These are phyloP conservation scores for Strobilomyces confusus DNA, from an alignment of 768 basidiomycete species.

Conservation along the genomic window DNA sequence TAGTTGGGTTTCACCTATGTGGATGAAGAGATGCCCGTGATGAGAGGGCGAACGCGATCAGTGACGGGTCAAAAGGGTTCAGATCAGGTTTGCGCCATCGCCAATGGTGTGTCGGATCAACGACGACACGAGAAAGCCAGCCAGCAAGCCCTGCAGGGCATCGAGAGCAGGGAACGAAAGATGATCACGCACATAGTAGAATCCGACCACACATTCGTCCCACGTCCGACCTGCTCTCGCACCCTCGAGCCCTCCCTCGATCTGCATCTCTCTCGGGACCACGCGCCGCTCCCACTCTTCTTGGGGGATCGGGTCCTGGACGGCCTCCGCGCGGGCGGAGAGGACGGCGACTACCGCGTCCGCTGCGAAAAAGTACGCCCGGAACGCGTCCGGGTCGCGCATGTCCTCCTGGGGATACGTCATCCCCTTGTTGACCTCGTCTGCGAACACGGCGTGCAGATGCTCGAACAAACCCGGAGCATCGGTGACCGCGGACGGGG, in stretches of 20 bases:
- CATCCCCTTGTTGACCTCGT: slow-evolving; percentile 67
- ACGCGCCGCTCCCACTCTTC: background rate
- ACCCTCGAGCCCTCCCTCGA: slow-evolving; percentile 34
- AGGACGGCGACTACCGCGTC: slow-evolving; percentile 71
- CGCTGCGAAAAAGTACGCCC: slow-evolving; percentile 71
- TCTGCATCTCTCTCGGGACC: slow-evolving; percentile 14
- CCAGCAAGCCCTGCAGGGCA: background rate
- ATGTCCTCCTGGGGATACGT: slow-evolving; percentile 85
- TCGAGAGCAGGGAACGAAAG: background rate
- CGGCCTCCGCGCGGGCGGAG: background rate
- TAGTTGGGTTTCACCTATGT: slow-evolving; percentile 79
- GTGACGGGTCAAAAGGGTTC: background rate
- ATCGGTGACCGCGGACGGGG: slow-evolving; percentile 21
- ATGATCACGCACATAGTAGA: slow-evolving; percentile 61
- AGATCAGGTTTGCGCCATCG: background rate
- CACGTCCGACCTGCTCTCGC: slow-evolving; percentile 52
- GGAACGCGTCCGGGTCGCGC: slow-evolving; percentile 52
- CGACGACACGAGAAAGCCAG: no score
- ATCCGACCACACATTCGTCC: slow-evolving; percentile 70
- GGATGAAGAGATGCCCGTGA: background rate
- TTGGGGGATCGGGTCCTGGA: background rate
- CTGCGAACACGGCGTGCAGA: slow-evolving; percentile 60
- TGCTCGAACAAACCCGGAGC: slow-evolving; percentile 53
- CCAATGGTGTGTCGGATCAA: background rate
- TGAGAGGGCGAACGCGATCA: background rate